Evolutionary conservation across 2,329 filamentous ascomycete genomes (phyloP).

Genomic region (Lecanicillium sp.): DNA sequence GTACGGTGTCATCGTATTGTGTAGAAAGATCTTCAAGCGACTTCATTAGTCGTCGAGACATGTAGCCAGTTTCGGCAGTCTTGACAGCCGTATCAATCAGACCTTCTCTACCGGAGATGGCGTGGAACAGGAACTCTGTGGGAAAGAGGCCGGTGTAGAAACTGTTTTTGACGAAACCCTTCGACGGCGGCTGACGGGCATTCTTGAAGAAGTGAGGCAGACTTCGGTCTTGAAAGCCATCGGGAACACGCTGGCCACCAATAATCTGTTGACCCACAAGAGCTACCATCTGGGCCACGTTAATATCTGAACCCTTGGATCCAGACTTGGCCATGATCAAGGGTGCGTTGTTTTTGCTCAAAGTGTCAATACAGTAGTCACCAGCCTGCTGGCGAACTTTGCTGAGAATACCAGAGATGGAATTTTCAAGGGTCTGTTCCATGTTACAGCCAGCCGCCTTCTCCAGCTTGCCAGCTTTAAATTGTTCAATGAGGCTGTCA

Average conservation of each 20-base stretch:
- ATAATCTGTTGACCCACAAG: conserved; percentile 98
- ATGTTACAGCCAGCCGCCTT: conserved; percentile 86
- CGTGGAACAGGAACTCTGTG: conserved; percentile 95
- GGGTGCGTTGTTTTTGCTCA: conserved; percentile 87
- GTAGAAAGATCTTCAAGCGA: conserved; percentile 90
- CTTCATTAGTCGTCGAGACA: conserved; percentile 98
- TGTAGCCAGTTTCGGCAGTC: conserved; percentile 97
- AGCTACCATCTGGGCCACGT: conserved; percentile 98
- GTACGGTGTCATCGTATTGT: conserved; percentile 89
- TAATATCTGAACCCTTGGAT: conserved; percentile 94
- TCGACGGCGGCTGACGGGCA: conserved; percentile 82
- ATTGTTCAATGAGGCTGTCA: conserved; percentile 74
- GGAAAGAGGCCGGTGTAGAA: conserved; percentile 90
- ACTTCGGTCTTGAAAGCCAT: conserved; percentile 94
- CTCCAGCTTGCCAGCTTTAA: conserved; percentile 71
- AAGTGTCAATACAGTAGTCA: conserved; percentile 79
- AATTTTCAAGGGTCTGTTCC: conserved; percentile 85
- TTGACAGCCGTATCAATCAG: conserved; percentile 98
- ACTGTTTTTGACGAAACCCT: conserved; percentile 94
- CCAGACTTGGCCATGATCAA: conserved; percentile 96
- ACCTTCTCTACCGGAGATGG: conserved; percentile 96
- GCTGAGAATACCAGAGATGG: conserved; percentile 84
- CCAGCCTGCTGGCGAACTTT: conserved; percentile 88
- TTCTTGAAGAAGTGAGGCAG: conserved; percentile 95
- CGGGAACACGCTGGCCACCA: conserved; percentile 80